phyloP scores from a whole-genome alignment of 163 green algal genomes.

The Coccomyxa subellipsoidea region DNA sequence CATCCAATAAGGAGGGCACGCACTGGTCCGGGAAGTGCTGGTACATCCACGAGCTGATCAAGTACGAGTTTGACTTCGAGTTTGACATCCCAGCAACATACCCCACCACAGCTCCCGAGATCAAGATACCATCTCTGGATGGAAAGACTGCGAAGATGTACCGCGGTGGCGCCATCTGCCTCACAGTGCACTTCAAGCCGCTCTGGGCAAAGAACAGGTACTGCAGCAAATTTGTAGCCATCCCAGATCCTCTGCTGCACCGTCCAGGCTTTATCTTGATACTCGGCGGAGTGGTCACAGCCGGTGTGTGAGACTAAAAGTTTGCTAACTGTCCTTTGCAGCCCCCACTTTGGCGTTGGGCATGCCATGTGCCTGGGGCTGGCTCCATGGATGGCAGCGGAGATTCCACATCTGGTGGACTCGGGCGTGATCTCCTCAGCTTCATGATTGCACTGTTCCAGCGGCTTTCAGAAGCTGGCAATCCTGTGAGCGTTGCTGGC shows the following conservation, averaged over 20 bases:
- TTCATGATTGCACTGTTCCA: neutral
- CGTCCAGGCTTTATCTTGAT: no score
- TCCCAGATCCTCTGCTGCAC: no score
- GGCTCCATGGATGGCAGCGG: slow-evolving; percentile 92
- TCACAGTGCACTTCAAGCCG: slow-evolving; percentile 98
- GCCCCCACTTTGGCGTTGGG: slow-evolving; percentile 90
- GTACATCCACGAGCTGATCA: slow-evolving; percentile 95
- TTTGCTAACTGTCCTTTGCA: slow-evolving; percentile 31
- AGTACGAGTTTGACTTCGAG: slow-evolving; percentile 96
- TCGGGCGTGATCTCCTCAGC: neutral
- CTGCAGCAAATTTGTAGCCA: neutral
- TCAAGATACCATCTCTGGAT: slow-evolving; percentile 93
- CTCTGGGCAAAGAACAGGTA: slow-evolving; percentile 95
- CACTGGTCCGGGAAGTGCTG: slow-evolving; percentile 85
- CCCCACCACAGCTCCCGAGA: slow-evolving; percentile 83
- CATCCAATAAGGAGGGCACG: slow-evolving; percentile 62
- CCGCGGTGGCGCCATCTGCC: slow-evolving; percentile 94
- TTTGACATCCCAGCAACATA: slow-evolving; percentile 98
- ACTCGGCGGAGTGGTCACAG: no score
- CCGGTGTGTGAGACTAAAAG: neutral
- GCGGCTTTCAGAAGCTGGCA: neutral
- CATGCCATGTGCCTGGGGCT: slow-evolving; percentile 94
- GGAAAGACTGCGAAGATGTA: slow-evolving; percentile 99
- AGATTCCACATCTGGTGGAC: slow-evolving; percentile 77
- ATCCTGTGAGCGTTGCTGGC: neutral